Conservation (phyloP, 192 early-diverging fungal genomes). For the Entomortierella parvispora region DNA sequence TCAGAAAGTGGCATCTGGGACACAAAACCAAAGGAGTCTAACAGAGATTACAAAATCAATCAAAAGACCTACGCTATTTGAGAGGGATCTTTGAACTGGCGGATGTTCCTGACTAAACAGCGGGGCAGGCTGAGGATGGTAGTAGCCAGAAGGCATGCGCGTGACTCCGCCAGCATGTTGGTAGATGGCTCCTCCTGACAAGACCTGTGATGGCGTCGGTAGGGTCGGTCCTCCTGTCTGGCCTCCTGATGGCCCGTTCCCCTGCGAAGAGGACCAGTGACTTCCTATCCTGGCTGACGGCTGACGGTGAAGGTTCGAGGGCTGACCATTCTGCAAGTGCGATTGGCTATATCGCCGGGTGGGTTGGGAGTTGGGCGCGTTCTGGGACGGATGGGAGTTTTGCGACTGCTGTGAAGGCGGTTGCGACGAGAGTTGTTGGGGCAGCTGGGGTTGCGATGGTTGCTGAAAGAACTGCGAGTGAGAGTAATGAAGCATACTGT, state of each 20-base stretch:
- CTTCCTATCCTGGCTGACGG: slow-evolving; percentile 6
- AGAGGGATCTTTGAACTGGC: background rate
- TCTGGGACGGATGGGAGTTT: slow-evolving; percentile 28
- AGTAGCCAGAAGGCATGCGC: background rate
- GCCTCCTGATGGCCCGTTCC: background rate
- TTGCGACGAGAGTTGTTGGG: slow-evolving; percentile 7
- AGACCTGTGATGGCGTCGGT: slow-evolving; percentile 39
- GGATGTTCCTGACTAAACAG: slow-evolving; percentile 14
- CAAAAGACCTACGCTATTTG: too few species aligned
- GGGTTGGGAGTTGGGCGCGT: slow-evolving; percentile 24
- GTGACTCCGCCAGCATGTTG: slow-evolving; percentile 23
- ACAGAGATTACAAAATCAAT: too few species aligned
- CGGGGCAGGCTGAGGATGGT: slow-evolving; percentile 8
- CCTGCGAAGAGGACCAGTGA: slow-evolving; percentile 12
- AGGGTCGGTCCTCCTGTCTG: background rate
- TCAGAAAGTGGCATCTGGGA: too few species aligned
- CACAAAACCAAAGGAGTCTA: background rate
- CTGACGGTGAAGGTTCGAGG: slow-evolving; percentile 32
- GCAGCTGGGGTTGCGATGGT: slow-evolving; percentile 13
- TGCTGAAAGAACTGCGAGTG: slow-evolving; percentile 45
- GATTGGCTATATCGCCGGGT: slow-evolving; percentile 4
- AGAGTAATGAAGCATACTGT: slow-evolving; percentile 29
- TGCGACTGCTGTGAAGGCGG: slow-evolving; percentile 37
- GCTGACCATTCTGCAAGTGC: background rate
- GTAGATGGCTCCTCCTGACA: slow-evolving; percentile 24